Percentiles rank a stretch among this genome's conserved stretches.
These are phyloP conservation scores for Trichosporon sp. DNA, from an alignment of 1,284 basidiomycete species.

Conservation along the genomic window DNA sequence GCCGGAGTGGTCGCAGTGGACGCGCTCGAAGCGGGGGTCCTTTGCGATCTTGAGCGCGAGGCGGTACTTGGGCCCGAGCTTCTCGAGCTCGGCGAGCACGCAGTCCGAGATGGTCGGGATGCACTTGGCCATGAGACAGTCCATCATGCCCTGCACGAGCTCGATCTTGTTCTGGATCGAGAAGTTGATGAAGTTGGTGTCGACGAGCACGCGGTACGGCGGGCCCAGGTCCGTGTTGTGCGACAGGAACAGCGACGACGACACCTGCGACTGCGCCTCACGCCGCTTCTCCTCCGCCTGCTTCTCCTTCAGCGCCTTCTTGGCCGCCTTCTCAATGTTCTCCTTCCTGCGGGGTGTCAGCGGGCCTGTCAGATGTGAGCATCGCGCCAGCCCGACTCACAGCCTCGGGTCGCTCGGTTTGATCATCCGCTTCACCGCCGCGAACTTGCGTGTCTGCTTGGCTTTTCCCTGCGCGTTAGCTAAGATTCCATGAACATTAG, in stretches of 20 bases:
- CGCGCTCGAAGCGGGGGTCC: conserved; percentile 91
- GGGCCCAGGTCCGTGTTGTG: conserved; percentile 96
- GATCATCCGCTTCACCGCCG: conserved; percentile 87
- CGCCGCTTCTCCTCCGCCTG: conserved; percentile 48
- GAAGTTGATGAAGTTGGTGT: conserved; percentile 99
- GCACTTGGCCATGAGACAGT: conserved; percentile 98
- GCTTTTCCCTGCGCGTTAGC: conserved; percentile 69
- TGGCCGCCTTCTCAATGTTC: conserved; percentile 52
- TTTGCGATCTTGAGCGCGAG: conserved; percentile 91
- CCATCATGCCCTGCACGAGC: conserved; percentile 97
- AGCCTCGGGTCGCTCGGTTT: conserved; percentile 91
- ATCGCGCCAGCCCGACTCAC: conserved; percentile 58
- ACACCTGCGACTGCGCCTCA: conserved; percentile 29
- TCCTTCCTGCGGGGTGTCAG: conserved; percentile 48
- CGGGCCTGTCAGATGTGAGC: background rate
- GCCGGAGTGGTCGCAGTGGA: conserved; percentile 86
- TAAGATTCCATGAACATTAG: no score
- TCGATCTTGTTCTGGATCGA: conserved; percentile 97
- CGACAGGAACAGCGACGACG: conserved; percentile 69
- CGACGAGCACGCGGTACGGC: conserved; percentile 93
- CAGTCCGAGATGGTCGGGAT: conserved; percentile 99
- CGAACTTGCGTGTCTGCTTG: conserved; percentile 93
- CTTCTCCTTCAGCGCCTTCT: conserved; percentile 51
- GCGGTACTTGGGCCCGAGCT: conserved; percentile 91
- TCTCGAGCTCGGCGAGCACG: conserved; percentile 96